Evolutionary conservation across 352 stramenopile species (phyloP).

Genomic region (Elongisporangium anandrum): DNA sequence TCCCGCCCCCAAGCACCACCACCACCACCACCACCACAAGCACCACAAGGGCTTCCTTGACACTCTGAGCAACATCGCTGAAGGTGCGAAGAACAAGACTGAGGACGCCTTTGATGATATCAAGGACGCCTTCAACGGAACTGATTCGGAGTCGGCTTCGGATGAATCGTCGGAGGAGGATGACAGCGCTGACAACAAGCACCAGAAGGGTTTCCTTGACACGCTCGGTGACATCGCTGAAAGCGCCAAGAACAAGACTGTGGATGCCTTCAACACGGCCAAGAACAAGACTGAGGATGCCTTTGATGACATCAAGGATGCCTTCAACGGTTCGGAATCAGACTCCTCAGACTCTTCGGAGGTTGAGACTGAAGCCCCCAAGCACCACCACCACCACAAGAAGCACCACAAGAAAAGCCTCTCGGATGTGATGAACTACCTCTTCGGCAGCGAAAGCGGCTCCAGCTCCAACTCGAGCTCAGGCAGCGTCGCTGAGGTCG

Average conservation of each 20-base stretch:
- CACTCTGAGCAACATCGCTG: background rate
- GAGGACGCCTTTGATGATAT: slow-evolving; percentile 13
- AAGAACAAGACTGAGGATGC: slow-evolving; percentile 12
- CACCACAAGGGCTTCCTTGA: slow-evolving; percentile 7
- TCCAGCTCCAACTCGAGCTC: background rate
- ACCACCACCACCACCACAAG: slow-evolving; percentile 16
- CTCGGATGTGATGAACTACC: background rate
- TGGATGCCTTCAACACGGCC: slow-evolving; percentile 8
- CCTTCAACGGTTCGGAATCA: slow-evolving; percentile 13
- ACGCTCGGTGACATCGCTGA: slow-evolving; percentile 17
- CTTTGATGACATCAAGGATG: slow-evolving; percentile 13
- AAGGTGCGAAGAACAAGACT: slow-evolving; percentile 17
- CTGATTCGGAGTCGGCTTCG: slow-evolving; percentile 14
- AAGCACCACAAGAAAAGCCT: slow-evolving; percentile 16
- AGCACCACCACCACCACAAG: slow-evolving; percentile 16
- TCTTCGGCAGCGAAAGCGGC: background rate
- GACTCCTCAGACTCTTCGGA: slow-evolving; percentile 11
- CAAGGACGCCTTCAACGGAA: slow-evolving; percentile 20
- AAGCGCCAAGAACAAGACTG: slow-evolving; percentile 16
- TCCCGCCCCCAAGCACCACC: slow-evolving; percentile 11
- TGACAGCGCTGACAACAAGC: slow-evolving; percentile 9
- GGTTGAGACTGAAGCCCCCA: slow-evolving; percentile 10
- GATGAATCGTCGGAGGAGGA: slow-evolving; percentile 10
- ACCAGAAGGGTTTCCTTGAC: slow-evolving; percentile 15
- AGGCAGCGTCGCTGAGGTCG: background rate